These are phyloP conservation scores for Mycena sanguinolenta DNA, from an alignment of 768 basidiomycete species.

Conservation along the genomic window DNA sequence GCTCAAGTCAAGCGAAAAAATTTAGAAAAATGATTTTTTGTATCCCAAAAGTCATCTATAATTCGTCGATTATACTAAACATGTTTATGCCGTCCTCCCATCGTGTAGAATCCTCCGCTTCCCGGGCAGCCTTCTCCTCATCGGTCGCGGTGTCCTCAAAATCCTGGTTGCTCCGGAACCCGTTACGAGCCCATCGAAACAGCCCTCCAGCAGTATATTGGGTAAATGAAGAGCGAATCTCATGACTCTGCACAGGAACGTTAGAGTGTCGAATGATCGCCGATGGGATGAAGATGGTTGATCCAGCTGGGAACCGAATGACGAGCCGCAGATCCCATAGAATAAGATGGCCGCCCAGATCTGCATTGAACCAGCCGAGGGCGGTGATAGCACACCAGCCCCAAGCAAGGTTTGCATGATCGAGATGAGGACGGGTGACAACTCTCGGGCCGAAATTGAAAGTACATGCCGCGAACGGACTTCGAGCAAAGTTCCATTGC, in stretches of 20 bases:
- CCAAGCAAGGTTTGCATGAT: neutral
- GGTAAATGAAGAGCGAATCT: neutral
- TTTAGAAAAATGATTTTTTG: no score
- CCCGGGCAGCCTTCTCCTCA: neutral
- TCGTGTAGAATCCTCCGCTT: neutral
- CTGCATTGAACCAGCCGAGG: neutral
- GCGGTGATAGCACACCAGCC: neutral
- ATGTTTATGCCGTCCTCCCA: neutral
- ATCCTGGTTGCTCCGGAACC: neutral
- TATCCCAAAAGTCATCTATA: no score
- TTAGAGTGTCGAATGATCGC: neutral
- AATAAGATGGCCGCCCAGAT: neutral
- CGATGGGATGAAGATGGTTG: neutral
- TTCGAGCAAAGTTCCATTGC: neutral
- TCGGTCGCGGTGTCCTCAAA: neutral
- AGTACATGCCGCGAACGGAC: neutral
- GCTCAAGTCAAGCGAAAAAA: no score
- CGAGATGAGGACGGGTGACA: neutral
- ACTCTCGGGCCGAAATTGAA: neutral
- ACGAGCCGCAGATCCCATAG: neutral
- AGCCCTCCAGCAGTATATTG: neutral
- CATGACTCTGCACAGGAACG: neutral
- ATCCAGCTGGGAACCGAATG: no score
- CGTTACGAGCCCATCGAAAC: neutral
- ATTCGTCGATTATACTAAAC: neutral